Conservation (phyloP, 1,284 basidiomycete genomes). For the Moesziomyces globuligerus region DNA sequence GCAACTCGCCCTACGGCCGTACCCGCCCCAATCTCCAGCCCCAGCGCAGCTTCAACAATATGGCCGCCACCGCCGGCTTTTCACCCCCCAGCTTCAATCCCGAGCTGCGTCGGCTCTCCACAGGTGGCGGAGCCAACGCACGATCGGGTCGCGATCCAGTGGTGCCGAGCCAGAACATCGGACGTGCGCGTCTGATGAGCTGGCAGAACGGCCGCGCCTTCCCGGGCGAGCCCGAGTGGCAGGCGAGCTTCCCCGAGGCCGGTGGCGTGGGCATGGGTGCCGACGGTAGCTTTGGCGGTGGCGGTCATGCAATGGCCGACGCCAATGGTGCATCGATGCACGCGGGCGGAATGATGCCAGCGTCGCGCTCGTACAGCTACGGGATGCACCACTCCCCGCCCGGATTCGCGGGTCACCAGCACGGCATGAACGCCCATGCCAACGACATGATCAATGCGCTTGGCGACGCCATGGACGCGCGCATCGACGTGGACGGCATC, state of each 20-base stretch:
- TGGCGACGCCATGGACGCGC: slow-evolving; percentile 56
- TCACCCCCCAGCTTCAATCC: slow-evolving; percentile 31
- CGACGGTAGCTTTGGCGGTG: slow-evolving; percentile 7
- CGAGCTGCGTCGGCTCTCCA: slow-evolving; percentile 34
- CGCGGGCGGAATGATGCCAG: slow-evolving; percentile 32
- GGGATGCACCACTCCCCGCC: slow-evolving; percentile 21
- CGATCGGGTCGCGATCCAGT: slow-evolving; percentile 34
- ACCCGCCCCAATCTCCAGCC: slow-evolving; percentile 18
- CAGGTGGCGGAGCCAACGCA: slow-evolving; percentile 5
- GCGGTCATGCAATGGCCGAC: slow-evolving; percentile 13
- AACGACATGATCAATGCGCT: slow-evolving; percentile 57
- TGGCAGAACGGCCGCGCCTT: slow-evolving; percentile 32
- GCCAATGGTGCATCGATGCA: slow-evolving; percentile 23
- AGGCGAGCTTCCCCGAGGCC: slow-evolving; percentile 20
- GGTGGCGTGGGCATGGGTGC: neutral
- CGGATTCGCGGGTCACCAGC: slow-evolving; percentile 27
- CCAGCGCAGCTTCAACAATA: slow-evolving; percentile 21
- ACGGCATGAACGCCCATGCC: slow-evolving; percentile 26
- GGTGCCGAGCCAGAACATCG: slow-evolving; percentile 39
- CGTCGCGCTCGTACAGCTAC: slow-evolving; percentile 29
- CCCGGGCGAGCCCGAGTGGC: slow-evolving; percentile 28
- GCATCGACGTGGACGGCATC: slow-evolving; percentile 56
- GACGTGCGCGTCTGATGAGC: slow-evolving; percentile 42
- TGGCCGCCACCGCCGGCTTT: slow-evolving; percentile 10
- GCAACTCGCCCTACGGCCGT: slow-evolving; percentile 29